Evolutionary conservation across 371 early-diverging fungal species (phyloP).

Genomic region (Mucor plumbeus): DNA sequence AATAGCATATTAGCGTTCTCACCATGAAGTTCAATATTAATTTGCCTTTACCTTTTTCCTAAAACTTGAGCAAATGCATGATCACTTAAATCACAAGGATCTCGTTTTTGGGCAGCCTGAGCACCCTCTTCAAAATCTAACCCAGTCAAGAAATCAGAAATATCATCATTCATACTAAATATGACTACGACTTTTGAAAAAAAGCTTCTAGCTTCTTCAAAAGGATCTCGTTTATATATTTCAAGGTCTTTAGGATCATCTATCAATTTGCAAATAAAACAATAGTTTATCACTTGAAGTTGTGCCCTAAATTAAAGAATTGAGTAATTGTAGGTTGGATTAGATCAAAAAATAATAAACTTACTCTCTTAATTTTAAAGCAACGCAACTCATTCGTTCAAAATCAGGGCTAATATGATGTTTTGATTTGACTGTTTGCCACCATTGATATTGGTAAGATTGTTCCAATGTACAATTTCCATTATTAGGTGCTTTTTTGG

Average conservation of each 20-base stretch:
- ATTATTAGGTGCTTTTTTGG: background rate
- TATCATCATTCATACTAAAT: constrained; percentile 13
- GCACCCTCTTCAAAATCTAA: constrained; percentile 15
- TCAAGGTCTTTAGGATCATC: background rate
- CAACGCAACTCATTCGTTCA: constrained; percentile 9
- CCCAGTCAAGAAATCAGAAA: constrained; percentile 15
- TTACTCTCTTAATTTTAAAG: constrained; percentile 28
- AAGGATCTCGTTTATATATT: constrained; percentile 10
- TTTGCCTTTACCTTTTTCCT: constrained; percentile 7
- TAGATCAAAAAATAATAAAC: background rate
- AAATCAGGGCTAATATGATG: background rate
- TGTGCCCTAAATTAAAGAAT: constrained; percentile 13
- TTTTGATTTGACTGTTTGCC: constrained; percentile 14
- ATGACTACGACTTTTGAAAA: constrained; percentile 16
- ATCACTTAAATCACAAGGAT: constrained; percentile 20
- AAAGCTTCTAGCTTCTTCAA: constrained; percentile 14
- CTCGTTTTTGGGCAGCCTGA: constrained; percentile 6
- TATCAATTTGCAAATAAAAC: constrained; percentile 22
- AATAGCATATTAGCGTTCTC: background rate
- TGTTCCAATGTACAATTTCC: constrained; percentile 14
- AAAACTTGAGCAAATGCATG: constrained; percentile 20
- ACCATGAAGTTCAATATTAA: too few relatives aligned
- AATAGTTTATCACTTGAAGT: constrained; percentile 23
- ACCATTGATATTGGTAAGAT: constrained; percentile 19
- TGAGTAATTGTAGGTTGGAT: too few relatives aligned